phyloP scores from a whole-genome alignment of 2,329 filamentous ascomycete genomes.

The Thermothelomyces thermophilus region DNA sequence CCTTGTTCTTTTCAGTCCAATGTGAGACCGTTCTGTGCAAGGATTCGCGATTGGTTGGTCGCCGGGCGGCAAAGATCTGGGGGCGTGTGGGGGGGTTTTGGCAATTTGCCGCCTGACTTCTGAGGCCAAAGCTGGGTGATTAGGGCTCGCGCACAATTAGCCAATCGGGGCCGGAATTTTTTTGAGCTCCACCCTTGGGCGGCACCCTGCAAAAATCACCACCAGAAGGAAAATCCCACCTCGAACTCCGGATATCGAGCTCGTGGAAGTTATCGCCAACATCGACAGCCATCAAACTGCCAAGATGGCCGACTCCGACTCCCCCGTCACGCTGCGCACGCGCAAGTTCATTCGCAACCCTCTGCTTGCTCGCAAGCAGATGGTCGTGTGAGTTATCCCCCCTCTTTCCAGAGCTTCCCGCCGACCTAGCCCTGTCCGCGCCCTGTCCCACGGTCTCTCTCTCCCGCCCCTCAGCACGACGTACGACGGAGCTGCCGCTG shows the following conservation, averaged over 20 bases:
- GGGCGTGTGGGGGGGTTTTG: too few relatives aligned
- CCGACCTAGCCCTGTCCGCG: conserved; percentile 6
- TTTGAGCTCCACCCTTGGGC: conserved; percentile 22
- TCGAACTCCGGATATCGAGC: conserved; percentile 18
- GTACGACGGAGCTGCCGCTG: conserved; percentile 1
- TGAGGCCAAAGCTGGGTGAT: conserved; percentile 20
- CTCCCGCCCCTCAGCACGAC: background rate
- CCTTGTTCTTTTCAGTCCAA: background rate
- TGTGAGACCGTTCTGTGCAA: background rate
- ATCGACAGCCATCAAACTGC: conserved; percentile 25
- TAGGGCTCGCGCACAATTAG: conserved; percentile 44
- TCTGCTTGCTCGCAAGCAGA: conserved; percentile 97
- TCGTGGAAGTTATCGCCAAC: conserved; percentile 24
- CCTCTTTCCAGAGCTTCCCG: background rate
- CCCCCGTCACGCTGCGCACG: conserved; percentile 80
- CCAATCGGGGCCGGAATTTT: conserved; percentile 26
- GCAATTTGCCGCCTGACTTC: conserved; percentile 13
- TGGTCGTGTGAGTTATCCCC: conserved; percentile 82
- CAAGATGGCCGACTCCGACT: conserved; percentile 82
- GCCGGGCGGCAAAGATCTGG: too few relatives aligned
- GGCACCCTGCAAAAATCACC: conserved; percentile 24
- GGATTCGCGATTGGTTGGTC: too few relatives aligned
- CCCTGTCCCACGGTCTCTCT: background rate
- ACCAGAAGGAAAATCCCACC: conserved; percentile 22
- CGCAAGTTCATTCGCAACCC: conserved; percentile 99